Evolutionary conservation across 2,329 filamentous ascomycete species (phyloP).

Genomic region (Trichoderma afroharzianum): DNA sequence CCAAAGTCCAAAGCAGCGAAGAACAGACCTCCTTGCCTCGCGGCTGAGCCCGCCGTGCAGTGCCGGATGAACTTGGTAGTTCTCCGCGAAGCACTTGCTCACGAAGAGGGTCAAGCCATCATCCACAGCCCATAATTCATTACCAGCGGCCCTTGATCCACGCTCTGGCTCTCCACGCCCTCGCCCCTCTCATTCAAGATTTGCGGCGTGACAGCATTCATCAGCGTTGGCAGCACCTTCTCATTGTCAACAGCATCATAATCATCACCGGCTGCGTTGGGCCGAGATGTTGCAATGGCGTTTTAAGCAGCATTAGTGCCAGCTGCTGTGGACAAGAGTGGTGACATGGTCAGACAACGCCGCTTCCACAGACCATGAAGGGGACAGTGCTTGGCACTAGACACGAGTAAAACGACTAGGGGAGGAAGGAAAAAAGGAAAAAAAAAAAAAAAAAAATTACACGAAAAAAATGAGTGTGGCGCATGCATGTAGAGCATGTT

Average conservation of each 20-base stretch:
- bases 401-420: not conserved
- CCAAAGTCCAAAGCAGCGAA: conserved; percentile 10
- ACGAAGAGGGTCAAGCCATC: not conserved
- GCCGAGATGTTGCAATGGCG: conserved; percentile 10
- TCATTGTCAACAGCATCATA: conserved; percentile 5
- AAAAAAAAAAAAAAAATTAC: not conserved
- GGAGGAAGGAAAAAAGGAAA: not conserved
- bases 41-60: conserved; percentile 11
- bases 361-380: conserved; percentile 2
- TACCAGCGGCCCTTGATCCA: not conserved
- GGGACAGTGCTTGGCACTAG: conserved; percentile 2
- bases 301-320: conserved; percentile 7
- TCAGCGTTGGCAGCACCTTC: not conserved
- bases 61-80: not conserved
- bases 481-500: not conserved
- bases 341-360: conserved; percentile 13
- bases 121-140: not conserved
- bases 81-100: conserved; percentile 3
- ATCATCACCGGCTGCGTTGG: conserved; percentile 16
- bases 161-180: not conserved
- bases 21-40: conserved; percentile 12
- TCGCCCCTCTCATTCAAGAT: not conserved
- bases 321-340: conserved; percentile 1
- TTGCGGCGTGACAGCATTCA: not conserved
- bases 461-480: not conserved